These are phyloP conservation scores for Diaporthe helianthi DNA, from an alignment of 2,329 filamentous ascomycete species.

Conservation along the genomic window DNA sequence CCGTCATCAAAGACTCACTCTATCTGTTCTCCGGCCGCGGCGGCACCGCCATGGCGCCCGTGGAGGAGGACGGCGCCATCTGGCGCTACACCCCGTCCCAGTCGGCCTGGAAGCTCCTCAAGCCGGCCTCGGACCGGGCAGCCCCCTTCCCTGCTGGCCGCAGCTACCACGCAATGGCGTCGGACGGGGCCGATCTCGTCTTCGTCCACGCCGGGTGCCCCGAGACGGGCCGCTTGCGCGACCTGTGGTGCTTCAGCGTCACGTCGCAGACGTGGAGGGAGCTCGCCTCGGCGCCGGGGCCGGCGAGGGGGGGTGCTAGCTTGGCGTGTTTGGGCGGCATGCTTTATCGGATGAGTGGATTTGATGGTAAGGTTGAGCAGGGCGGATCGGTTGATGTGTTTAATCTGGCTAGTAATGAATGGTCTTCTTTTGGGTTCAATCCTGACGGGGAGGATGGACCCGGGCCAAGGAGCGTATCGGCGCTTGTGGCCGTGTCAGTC, in stretches of 20 bases:
- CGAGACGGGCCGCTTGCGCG: neutral
- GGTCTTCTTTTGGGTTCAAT: neutral
- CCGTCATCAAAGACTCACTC: neutral
- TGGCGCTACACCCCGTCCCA: neutral
- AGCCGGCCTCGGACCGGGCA: neutral
- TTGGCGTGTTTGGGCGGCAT: neutral
- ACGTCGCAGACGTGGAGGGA: neutral
- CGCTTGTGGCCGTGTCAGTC: neutral
- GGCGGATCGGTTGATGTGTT: neutral
- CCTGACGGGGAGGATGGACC: neutral
- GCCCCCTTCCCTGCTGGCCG: neutral
- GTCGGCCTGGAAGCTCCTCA: neutral
- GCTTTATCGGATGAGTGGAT: conserved; percentile 5
- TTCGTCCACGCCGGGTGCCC: neutral
- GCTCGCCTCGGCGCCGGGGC: neutral
- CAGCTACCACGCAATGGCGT: conserved; percentile 3
- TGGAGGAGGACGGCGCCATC: conserved; percentile 1
- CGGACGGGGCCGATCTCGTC: neutral
- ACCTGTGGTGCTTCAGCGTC: conserved; percentile 2
- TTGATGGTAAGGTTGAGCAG: neutral
- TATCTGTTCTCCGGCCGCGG: conserved; percentile 1
- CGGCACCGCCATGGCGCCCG: neutral
- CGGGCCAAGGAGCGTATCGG: neutral
- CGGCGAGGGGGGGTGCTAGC: neutral
- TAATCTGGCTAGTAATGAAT: neutral